A percentile compares a stretch with the other conserved stretches of the same genome.
Evolutionary conservation across 192 early-diverging fungal genomes (phyloP).

Genomic region (Globomyces pollinis-pini): DNA sequence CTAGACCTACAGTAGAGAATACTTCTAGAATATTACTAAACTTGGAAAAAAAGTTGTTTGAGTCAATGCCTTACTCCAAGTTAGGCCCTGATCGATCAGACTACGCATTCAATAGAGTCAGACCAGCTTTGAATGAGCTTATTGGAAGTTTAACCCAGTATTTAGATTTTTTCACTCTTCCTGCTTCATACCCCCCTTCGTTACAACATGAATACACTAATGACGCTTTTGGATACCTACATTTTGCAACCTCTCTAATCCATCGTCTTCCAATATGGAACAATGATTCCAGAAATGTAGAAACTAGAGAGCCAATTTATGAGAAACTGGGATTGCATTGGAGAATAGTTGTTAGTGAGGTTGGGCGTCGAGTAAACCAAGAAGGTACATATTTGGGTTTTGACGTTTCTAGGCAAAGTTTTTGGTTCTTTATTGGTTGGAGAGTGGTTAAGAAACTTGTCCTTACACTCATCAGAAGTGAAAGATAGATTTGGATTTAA

Average conservation of each 20-base stretch:
- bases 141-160: slow-evolving; percentile 39
- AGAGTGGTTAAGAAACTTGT: slow-evolving; percentile 76
- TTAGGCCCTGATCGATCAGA: slow-evolving; percentile 65
- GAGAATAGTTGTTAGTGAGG: slow-evolving; percentile 66
- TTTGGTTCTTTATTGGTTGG: slow-evolving; percentile 69
- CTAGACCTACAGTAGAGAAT: slow-evolving; percentile 76
- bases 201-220: slow-evolving; percentile 73
- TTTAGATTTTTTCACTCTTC: slow-evolving; percentile 37
- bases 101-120: slow-evolving; percentile 85
- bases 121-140: slow-evolving; percentile 65
- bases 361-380: slow-evolving; percentile 52
- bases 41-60: slow-evolving; percentile 63
- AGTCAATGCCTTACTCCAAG: slow-evolving; percentile 81
- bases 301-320: slow-evolving; percentile 55
- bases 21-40: slow-evolving; percentile 55
- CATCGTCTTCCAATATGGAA: slow-evolving; percentile 79
- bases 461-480: slow-evolving; percentile 52
- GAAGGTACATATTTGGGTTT: slow-evolving; percentile 33
- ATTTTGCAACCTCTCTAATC: slow-evolving; percentile 63
- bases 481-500: slow-evolving; percentile 48
- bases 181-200: slow-evolving; percentile 59
- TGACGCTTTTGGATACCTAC: slow-evolving; percentile 71
- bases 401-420: slow-evolving; percentile 54
- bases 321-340: slow-evolving; percentile 65
- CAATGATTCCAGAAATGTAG: slow-evolving; percentile 58